These are phyloP conservation scores for Drechslera avenae DNA, from an alignment of 2,329 filamentous ascomycete genomes.

Conservation along the genomic window DNA sequence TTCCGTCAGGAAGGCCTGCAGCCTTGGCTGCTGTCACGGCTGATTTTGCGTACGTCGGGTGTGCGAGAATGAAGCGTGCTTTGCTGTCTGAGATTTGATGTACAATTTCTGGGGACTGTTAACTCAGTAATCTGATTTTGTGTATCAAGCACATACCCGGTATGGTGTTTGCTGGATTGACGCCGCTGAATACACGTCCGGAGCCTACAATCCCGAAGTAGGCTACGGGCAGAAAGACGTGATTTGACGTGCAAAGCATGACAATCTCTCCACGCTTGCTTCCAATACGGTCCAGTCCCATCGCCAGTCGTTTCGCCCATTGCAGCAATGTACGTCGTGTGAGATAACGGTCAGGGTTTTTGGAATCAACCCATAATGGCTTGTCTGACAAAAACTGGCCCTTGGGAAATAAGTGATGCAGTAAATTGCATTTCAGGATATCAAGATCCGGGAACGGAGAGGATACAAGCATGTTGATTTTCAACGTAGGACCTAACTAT, in stretches of 20 bases:
- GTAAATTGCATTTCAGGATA: slow-evolving; percentile 54
- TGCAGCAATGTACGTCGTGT: slow-evolving; percentile 53
- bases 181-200: slow-evolving; percentile 59
- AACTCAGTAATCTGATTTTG: slow-evolving; percentile 2
- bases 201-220: slow-evolving; percentile 59
- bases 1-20: slow-evolving; percentile 35
- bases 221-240: slow-evolving; percentile 59
- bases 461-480: slow-evolving; percentile 47
- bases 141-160: slow-evolving; percentile 45
- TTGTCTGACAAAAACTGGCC: slow-evolving; percentile 43
- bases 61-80: slow-evolving; percentile 39
- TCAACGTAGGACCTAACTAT: too few relatives aligned
- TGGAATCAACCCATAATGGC: slow-evolving; percentile 59
- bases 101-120: slow-evolving; percentile 34
- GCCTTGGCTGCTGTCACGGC: slow-evolving; percentile 37
- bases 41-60: slow-evolving; percentile 36
- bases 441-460: slow-evolving; percentile 52
- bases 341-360: slow-evolving; percentile 50
- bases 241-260: slow-evolving; percentile 60
- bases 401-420: slow-evolving; percentile 43
- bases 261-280: slow-evolving; percentile 56
- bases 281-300: slow-evolving; percentile 54
- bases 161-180: slow-evolving; percentile 59
- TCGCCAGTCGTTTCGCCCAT: slow-evolving; percentile 57
- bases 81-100: slow-evolving; percentile 45